Base-by-base conservation (phyloP, 352 stramenopile genomes). In the Hyaloperonospora arabidopsidis region DNA sequence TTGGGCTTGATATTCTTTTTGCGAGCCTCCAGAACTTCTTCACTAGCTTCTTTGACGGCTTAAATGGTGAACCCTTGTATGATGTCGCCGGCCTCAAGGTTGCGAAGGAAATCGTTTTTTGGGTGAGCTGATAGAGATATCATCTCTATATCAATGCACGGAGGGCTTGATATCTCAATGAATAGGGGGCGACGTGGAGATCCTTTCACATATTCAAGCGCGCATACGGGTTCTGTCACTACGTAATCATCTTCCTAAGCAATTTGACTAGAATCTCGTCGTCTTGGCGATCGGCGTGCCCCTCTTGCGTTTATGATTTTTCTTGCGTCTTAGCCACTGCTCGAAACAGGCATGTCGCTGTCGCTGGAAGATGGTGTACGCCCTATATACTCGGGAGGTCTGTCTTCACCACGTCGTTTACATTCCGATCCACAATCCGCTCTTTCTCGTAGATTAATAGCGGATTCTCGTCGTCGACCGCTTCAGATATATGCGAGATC, bases 161-260 rank as follows among this genome's bases (percentile, higher is more conserved):
- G 25, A 29, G 7, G 25, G 7, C 25, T 29, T 29, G 25, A 3
- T 29, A 29, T 7, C 3, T 29, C 25, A 29, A 41, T 17, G 35
- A 6, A 41, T 7, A 7, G 12, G 12, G 10, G 10, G 11, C 35
- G 35, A 41, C n/a, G 12, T 41, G 14, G 35, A 41, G 14, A 41
- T n/a, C 35, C 35, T 13, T 41, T 18, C n/a, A 41, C 10, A 41
- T 41, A 44, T 23, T 44, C n/a, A 44, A 44, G 38, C 15, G 38
- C 18, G 15, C 34, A 17, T 63, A 58, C 19, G 15, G 45, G 13
- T 44, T 49, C 0, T 13, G 36, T 21, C 36, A 10, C 36, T 41
- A 18, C 12, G 5, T 1, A 1, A 41, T 41, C 4, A 21, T 41
- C 15, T 21, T 2, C 11, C 1, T 12, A 10, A 41, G 36, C 36